Percentiles rank a stretch among this genome's conserved stretches.
phyloP scores from a whole-genome alignment of 176 grass and related monocot genomes.

The Bonia amplexicaulis region DNA sequence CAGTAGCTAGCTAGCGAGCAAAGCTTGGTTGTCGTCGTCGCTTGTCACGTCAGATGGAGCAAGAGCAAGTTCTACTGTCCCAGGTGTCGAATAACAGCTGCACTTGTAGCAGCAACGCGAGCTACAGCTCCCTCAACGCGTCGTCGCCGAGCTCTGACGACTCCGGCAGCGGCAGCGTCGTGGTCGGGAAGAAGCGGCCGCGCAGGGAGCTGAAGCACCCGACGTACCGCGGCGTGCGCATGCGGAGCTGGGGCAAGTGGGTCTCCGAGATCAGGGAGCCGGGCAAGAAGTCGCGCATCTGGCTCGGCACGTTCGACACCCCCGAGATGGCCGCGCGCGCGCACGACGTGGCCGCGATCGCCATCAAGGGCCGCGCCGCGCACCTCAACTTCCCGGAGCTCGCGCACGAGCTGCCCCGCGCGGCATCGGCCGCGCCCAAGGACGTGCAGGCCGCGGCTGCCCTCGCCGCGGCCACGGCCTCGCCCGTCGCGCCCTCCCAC shows the following conservation, averaged over 20 bases:
- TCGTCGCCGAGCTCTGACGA: slow-evolving; percentile 37
- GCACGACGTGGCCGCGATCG: slow-evolving; percentile 73
- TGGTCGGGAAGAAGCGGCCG: slow-evolving; percentile 43
- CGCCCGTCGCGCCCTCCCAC: background rate
- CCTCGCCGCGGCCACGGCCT: slow-evolving; percentile 40
- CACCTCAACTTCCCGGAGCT: slow-evolving; percentile 81
- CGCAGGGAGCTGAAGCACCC: slow-evolving; percentile 74
- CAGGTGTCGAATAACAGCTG: slow-evolving; percentile 19
- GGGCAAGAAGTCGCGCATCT: slow-evolving; percentile 84
- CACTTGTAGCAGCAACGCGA: slow-evolving; percentile 21
- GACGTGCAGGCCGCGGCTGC: slow-evolving; percentile 78
- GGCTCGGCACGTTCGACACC: slow-evolving; percentile 78
- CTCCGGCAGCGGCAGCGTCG: background rate
- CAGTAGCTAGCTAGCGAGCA: background rate
- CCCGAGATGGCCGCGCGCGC: slow-evolving; percentile 80
- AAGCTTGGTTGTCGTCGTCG: background rate
- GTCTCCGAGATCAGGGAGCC: slow-evolving; percentile 92
- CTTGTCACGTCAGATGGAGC: slow-evolving; percentile 21
- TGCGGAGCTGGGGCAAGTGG: slow-evolving; percentile 84
- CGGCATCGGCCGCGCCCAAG: slow-evolving; percentile 61
- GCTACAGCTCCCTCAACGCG: slow-evolving; percentile 33
- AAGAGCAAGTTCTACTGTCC: background rate
- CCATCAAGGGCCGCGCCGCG: slow-evolving; percentile 63
- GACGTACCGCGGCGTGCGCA: slow-evolving; percentile 75
- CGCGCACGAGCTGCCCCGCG: slow-evolving; percentile 50